These are phyloP conservation scores for Boletus reticuloceps DNA, from an alignment of 768 basidiomycete genomes.

Conservation along the genomic window DNA sequence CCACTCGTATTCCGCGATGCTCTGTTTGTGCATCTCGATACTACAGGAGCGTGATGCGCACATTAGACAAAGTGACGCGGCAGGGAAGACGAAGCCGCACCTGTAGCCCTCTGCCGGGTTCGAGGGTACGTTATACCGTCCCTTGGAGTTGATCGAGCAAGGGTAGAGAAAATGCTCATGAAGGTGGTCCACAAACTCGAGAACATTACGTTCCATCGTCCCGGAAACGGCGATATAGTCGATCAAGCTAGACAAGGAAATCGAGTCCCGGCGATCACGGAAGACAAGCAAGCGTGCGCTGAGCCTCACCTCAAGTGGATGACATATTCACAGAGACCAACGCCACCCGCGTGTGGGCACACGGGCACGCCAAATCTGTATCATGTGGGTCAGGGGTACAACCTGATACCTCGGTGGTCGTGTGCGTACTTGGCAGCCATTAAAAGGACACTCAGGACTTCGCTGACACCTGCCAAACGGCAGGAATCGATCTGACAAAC, in stretches of 20 bases:
- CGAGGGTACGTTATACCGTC: conserved; percentile 84
- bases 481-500: conserved; percentile 96
- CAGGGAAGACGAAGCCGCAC: conserved; percentile 7
- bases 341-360: conserved; percentile 94
- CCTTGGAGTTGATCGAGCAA: conserved; percentile 80
- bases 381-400: background rate
- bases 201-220: conserved; percentile 90
- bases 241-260: conserved; percentile 58
- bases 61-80: background rate
- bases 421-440: conserved; percentile 83
- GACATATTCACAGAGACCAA: conserved; percentile 92
- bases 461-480: conserved; percentile 89
- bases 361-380: conserved; percentile 82
- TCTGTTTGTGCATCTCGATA: conserved; percentile 83
- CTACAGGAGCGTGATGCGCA: conserved; percentile 35
- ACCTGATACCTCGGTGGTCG: background rate
- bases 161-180: conserved; percentile 93
- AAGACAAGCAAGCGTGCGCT: background rate
- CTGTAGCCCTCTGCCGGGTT: conserved; percentile 75
- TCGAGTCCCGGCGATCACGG: conserved; percentile 2
- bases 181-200: conserved; percentile 87
- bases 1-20: conserved; percentile 83
- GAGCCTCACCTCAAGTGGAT: conserved; percentile 68
- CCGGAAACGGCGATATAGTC: conserved; percentile 93
- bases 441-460: conserved; percentile 87